Evolutionary conservation across 192 early-diverging fungal species (phyloP).

Genomic region (Spizellomyces punctatus): DNA sequence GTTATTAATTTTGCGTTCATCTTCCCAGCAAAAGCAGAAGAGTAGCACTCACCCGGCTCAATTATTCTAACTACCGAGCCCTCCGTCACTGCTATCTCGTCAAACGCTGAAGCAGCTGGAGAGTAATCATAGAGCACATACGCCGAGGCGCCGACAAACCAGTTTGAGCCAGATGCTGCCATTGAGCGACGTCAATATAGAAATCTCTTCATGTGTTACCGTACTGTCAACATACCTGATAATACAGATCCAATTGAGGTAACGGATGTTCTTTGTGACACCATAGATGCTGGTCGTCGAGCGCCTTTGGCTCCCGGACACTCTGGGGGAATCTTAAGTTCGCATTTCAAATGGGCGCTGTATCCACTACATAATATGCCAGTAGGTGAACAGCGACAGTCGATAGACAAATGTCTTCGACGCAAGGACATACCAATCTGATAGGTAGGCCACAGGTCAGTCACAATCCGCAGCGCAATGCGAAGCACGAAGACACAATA

Average conservation of each 20-base stretch:
- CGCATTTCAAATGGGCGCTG: conserved; percentile 78
- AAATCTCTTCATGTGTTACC: no score
- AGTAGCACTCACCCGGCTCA: background rate
- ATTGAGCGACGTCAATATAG: background rate
- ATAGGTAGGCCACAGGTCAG: no score
- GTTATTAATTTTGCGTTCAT: no score
- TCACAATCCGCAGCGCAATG: no score
- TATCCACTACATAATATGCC: conserved; percentile 50
- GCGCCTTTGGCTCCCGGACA: conserved; percentile 61
- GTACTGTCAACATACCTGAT: no score
- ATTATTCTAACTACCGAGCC: conserved; percentile 15
- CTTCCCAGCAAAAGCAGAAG: no score
- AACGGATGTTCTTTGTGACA: no score
- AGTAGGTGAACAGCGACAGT: conserved; percentile 1
- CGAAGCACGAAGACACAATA: background rate
- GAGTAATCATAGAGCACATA: conserved; percentile 35
- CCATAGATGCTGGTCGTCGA: background rate
- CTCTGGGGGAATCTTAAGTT: conserved; percentile 72
- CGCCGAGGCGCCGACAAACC: conserved; percentile 14
- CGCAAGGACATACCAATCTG: no score
- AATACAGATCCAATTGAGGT: no score
- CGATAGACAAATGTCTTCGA: background rate
- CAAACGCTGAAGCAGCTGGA: conserved; percentile 12
- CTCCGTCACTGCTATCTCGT: conserved; percentile 25
- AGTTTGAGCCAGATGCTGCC: conserved; percentile 3